Evolutionary conservation across 2,329 filamentous ascomycete species (phyloP).

Genomic region (Trichophyton schoenleinii): DNA sequence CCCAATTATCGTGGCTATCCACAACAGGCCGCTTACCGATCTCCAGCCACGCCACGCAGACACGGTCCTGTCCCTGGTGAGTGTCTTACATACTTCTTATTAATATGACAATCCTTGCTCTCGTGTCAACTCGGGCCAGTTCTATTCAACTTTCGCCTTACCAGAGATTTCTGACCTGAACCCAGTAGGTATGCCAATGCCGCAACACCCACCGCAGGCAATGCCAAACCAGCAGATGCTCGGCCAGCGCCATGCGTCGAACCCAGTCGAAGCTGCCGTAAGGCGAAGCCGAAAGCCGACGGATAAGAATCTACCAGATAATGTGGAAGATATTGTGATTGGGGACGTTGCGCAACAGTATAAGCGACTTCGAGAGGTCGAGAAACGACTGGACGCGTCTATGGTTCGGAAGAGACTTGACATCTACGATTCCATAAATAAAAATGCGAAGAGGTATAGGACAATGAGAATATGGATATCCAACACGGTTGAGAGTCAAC

Average conservation of each 20-base stretch:
- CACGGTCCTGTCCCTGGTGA: constrained; percentile 27
- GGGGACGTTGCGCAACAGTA: constrained; percentile 75
- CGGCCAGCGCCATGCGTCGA: constrained; percentile 24
- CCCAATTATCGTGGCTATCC: constrained; percentile 33
- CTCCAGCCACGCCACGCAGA: constrained; percentile 32
- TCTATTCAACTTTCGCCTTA: background rate
- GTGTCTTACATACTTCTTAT: constrained; percentile 13
- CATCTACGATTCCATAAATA: constrained; percentile 66
- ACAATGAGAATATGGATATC: constrained; percentile 88
- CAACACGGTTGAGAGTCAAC: constrained; percentile 88
- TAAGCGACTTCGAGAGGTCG: constrained; percentile 69
- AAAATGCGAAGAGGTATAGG: constrained; percentile 64
- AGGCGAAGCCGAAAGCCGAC: constrained; percentile 79
- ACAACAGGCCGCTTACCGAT: constrained; percentile 26
- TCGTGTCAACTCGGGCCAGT: background rate
- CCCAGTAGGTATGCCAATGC: constrained; percentile 27
- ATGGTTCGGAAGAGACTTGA: constrained; percentile 92
- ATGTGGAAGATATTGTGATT: constrained; percentile 68
- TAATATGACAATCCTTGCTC: background rate
- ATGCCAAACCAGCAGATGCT: constrained; percentile 28
- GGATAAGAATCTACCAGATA: constrained; percentile 88
- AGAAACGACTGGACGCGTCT: constrained; percentile 77
- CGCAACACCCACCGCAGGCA: constrained; percentile 23
- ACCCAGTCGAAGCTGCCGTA: constrained; percentile 44
- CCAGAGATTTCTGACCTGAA: constrained; percentile 3